Evolutionary conservation across 1,284 basidiomycete genomes (phyloP), one percentile per base, ranked within the genome.

Genomic region (Moniliophthora roreri): DNA sequence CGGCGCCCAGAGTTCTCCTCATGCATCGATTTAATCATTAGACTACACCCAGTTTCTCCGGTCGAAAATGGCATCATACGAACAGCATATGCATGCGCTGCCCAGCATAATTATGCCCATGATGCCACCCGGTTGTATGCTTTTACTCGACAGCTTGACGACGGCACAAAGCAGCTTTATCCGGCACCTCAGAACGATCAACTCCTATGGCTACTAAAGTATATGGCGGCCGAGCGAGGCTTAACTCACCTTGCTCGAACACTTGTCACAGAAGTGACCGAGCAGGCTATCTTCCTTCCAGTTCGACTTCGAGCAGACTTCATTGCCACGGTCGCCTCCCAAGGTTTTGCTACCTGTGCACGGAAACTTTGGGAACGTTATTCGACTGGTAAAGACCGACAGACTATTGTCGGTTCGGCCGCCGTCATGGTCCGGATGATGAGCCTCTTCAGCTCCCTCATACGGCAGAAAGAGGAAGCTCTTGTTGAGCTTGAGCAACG

Each of bases 291-390:
- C 8, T 64, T 65, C 1, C 63, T 87, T 35, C 73, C 76, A 2
- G 56, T 70, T 8, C 63, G 72, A 38, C 68, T 69, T 54, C 78
- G 82, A 16, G 73, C 76, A 2, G 62, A 61, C 8, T 76, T 87
- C 57, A 76, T 89, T 51, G 60, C 70, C 0, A 52, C 73, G 13
- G 60, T 69, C 21, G 84, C 84, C 0, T 57, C 63, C 16, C 65
- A 69, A 20, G 81, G 84, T 2, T 77, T 81, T 47, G 74, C 76
- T 2, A 63, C 53, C 5, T 63, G 73, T 26, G 78, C 83, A 13
- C 71, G 82, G 15, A 59, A 61, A 4, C 70, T 88, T 13, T 88
- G 84, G 84, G 76, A 80, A 58, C 70, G 74, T 46, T 84, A 79
- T 61, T 67, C 76, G 0, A 59, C 56, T n/a, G 79, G 76, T 8